These are phyloP conservation scores for Dioscorea cayenensis DNA, from an alignment of 116 monocot genomes.

Conservation along the genomic window DNA sequence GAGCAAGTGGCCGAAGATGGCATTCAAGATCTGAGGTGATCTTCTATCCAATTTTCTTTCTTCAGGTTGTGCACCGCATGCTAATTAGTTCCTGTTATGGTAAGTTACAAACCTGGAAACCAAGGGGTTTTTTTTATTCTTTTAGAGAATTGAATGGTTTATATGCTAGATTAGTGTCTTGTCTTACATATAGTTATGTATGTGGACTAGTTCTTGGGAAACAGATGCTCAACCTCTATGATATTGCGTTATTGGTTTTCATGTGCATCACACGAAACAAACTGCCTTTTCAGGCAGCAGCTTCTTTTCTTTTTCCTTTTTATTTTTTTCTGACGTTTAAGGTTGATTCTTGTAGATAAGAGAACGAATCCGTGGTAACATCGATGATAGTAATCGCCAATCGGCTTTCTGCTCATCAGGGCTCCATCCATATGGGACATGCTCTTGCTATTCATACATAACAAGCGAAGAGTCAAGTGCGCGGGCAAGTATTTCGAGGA, in stretches of 20 bases:
- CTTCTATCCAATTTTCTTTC: slow-evolving; percentile 19
- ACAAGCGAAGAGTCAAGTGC: slow-evolving; percentile 45
- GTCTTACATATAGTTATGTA: too few species aligned
- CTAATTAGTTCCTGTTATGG: slow-evolving; percentile 11
- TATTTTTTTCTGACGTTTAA: too few species aligned
- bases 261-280: too few species aligned
- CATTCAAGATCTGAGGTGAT: slow-evolving; percentile 66
- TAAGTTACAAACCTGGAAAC: background rate
- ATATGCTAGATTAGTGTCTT: too few species aligned
- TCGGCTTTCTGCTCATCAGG: slow-evolving; percentile 52
- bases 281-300: too few species aligned
- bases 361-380: slow-evolving; percentile 33
- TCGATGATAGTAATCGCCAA: slow-evolving; percentile 22
- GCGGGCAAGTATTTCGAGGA: slow-evolving; percentile 67
- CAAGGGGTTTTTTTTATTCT: too few species aligned
- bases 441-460: slow-evolving; percentile 55
- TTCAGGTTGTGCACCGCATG: slow-evolving; percentile 19
- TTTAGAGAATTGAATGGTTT: too few species aligned
- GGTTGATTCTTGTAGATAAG: slow-evolving; percentile 34
- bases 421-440: slow-evolving; percentile 72
- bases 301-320: too few species aligned
- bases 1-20: slow-evolving; percentile 32
- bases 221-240: too few species aligned
- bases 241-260: too few species aligned
- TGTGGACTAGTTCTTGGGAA: too few species aligned